Evolutionary conservation across 2,329 filamentous ascomycete species (phyloP).

Genomic region (Ophiosphaerella herpotricha): DNA sequence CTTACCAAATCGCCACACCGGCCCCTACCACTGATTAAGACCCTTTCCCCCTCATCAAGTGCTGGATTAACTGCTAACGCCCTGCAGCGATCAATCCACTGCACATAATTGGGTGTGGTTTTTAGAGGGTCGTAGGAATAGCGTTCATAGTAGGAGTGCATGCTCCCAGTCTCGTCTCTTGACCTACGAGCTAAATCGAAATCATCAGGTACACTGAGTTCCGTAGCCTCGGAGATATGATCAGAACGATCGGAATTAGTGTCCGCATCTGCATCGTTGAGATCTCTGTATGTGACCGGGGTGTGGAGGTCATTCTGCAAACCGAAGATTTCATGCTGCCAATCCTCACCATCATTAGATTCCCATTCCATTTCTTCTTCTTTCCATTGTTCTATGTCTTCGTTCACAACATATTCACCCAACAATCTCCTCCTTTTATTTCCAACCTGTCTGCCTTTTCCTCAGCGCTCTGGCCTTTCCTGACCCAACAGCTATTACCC

Average conservation of each 20-base stretch:
- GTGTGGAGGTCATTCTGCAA: too few relatives aligned
- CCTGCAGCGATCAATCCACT: slow-evolving; percentile 16
- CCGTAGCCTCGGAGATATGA: slow-evolving; percentile 6
- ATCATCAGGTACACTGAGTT: neutral
- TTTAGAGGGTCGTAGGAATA: slow-evolving; percentile 18
- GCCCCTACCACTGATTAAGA: slow-evolving; percentile 20
- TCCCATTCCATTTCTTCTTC: neutral
- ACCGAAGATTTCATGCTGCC: neutral
- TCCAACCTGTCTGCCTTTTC: slow-evolving; percentile 9
- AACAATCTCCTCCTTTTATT: slow-evolving; percentile 3
- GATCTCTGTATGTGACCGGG: neutral
- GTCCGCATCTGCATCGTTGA: neutral
- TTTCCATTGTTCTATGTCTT: neutral
- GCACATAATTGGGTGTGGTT: slow-evolving; percentile 8
- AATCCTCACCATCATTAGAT: neutral
- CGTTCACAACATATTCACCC: slow-evolving; percentile 9
- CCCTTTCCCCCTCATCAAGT: slow-evolving; percentile 7
- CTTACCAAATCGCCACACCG: slow-evolving; percentile 12
- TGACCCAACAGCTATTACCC: slow-evolving; percentile 6
- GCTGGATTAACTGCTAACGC: slow-evolving; percentile 19
- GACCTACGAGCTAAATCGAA: neutral
- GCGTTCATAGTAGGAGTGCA: slow-evolving; percentile 10
- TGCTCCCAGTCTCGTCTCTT: neutral
- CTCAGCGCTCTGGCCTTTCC: slow-evolving; percentile 6
- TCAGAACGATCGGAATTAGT: neutral